These are phyloP conservation scores for Ceratobasidium sp. DNA, from an alignment of 1,284 basidiomycete genomes.

Conservation along the genomic window DNA sequence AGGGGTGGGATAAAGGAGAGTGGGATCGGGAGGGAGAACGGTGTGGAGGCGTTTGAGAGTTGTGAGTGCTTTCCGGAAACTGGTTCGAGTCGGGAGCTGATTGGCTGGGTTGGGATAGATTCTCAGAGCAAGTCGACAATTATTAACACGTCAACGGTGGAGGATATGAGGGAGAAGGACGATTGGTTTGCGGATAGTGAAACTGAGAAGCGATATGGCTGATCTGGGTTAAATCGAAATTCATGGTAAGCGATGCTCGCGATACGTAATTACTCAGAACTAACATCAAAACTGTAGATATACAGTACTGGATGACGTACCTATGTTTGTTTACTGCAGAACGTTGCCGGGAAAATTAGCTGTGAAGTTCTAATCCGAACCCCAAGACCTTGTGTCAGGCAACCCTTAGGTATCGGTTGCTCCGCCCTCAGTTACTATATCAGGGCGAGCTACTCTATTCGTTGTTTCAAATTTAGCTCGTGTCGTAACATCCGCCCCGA, in stretches of 20 bases:
- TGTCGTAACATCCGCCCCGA: no score
- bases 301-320: neutral
- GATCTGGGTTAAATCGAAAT: no score
- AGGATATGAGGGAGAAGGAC: conserved; percentile 67
- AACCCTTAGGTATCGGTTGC: no score
- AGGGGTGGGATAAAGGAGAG: conserved; percentile 90
- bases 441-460: no score
- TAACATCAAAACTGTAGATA: neutral
- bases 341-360: neutral
- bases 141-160: conserved; percentile 70
- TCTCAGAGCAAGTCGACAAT: conserved; percentile 83
- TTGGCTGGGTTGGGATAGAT: conserved; percentile 59
- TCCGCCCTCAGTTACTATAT: no score
- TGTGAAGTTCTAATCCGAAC: neutral
- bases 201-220: conserved; percentile 68
- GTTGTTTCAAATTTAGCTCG: no score
- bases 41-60: conserved; percentile 77
- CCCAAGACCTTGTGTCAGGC: neutral
- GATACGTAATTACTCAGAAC: no score
- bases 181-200: conserved; percentile 78
- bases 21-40: conserved; percentile 84
- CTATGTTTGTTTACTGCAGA: neutral
- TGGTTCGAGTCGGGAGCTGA: neutral
- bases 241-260: no score
- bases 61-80: conserved; percentile 62